Conservation (phyloP, 2,329 filamentous ascomycete species). For the Monosporascus ibericus region DNA sequence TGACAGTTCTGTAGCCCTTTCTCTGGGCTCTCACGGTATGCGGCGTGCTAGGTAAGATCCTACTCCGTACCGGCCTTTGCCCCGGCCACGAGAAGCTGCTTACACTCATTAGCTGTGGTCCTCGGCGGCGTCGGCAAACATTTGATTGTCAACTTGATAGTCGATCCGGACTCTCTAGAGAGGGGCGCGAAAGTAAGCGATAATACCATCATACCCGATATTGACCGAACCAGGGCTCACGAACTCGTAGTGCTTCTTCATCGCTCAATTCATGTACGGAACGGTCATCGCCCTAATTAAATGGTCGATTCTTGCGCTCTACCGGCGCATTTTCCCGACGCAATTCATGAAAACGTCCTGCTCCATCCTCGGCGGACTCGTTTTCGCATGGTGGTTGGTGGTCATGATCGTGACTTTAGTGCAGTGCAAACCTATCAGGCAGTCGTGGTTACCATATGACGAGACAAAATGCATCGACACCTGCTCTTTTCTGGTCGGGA, state of each 20-base stretch:
- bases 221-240: not conserved
- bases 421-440: not conserved
- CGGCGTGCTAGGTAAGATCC: not conserved
- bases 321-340: slow-evolving; percentile 1
- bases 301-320: not conserved
- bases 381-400: not conserved
- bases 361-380: not conserved
- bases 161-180: not conserved
- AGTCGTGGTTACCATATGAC: not conserved
- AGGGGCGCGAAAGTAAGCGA: not conserved
- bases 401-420: not conserved
- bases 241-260: not conserved
- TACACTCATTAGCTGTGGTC: not conserved
- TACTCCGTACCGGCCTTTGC: not conserved
- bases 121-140: not conserved
- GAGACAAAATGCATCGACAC: not conserved
- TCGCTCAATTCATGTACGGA: not conserved
- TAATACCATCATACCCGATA: not conserved
- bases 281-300: not conserved
- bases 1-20: not conserved
- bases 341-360: not conserved
- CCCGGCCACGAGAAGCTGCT: not conserved
- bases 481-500: not conserved
- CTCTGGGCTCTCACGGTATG: not conserved
- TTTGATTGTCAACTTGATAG: not conserved